Percentiles rank a stretch among this genome's conserved stretches.
These are phyloP conservation scores for Lagenaria siceraria DNA, from an alignment of 306 rosid species.

Conservation along the genomic window DNA sequence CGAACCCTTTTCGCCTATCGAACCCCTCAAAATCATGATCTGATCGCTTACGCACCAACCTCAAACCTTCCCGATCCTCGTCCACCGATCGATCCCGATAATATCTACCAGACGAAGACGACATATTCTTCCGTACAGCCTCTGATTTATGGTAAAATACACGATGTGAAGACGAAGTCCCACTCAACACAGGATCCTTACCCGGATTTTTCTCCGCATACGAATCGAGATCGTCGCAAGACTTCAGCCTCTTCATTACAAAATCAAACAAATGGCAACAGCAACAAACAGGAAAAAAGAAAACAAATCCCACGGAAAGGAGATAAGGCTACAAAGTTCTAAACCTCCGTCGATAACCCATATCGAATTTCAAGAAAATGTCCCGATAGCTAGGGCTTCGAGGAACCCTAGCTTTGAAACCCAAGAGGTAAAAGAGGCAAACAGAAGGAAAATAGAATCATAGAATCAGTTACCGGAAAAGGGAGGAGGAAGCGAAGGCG, in stretches of 20 bases:
- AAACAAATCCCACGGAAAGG: not conserved
- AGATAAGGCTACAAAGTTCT: not conserved
- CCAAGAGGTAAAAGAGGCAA: too few species aligned
- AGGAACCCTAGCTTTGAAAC: not conserved
- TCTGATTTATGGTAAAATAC: conserved; percentile 54
- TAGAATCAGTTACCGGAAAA: not conserved
- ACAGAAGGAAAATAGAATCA: not conserved
- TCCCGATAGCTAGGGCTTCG: not conserved
- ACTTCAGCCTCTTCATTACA: conserved; percentile 80
- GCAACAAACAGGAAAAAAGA: not conserved
- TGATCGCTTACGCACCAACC: conserved; percentile 66
- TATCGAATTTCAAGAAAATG: not conserved
- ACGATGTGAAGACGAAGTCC: conserved; percentile 59
- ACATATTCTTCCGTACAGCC: conserved; percentile 43
- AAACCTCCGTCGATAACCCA: conserved; percentile 1
- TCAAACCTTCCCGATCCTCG: conserved; percentile 61
- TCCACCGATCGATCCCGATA: conserved; percentile 62
- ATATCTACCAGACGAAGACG: conserved; percentile 39
- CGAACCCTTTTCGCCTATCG: conserved; percentile 72
- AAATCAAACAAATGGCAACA: not conserved
- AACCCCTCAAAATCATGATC: conserved; percentile 71
- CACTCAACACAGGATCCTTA: conserved; percentile 26
- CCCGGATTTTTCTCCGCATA: conserved; percentile 37
- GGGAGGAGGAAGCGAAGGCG: not conserved
- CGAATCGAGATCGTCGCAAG: conserved; percentile 81